Evolutionary conservation across 177 flowering plant species (phyloP).

Genomic region (Vitis hybrid): DNA sequence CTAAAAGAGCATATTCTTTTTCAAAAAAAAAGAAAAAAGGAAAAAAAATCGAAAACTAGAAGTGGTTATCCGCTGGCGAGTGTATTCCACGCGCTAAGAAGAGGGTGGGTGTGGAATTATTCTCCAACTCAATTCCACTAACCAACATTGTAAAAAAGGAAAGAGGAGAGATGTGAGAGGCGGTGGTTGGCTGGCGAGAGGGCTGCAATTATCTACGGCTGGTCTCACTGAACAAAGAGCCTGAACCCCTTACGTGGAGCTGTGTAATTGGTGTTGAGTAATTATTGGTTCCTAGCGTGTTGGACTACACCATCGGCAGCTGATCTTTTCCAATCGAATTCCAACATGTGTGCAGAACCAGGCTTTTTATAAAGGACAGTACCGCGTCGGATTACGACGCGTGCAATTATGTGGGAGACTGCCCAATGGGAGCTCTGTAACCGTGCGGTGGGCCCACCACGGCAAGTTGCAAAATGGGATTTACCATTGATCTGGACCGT

Average conservation of each 20-base stretch:
- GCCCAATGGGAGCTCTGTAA: conserved; percentile 18
- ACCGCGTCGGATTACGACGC: conserved; percentile 17
- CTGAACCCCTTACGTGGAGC: conserved; percentile 16
- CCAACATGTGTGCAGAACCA: conserved; percentile 8
- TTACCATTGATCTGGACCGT: conserved; percentile 24
- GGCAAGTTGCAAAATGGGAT: conserved; percentile 11
- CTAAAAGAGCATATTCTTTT: too few relatives aligned
- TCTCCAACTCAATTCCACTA: conserved; percentile 18
- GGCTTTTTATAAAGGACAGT: background rate
- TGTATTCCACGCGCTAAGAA: background rate
- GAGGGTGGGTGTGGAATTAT: background rate
- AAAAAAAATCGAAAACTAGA: too few relatives aligned
- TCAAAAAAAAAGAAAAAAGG: too few relatives aligned
- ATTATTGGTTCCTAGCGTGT: background rate
- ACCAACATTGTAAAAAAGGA: conserved; percentile 5
- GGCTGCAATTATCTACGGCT: conserved; percentile 2
- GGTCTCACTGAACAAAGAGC: background rate
- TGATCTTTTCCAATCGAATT: background rate
- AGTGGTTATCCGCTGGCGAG: too few relatives aligned
- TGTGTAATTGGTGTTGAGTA: conserved; percentile 7
- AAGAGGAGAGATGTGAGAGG: conserved; percentile 10
- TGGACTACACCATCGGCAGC: background rate
- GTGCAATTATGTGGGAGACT: conserved; percentile 22
- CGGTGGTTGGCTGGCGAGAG: conserved; percentile 11
- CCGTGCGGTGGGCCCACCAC: conserved; percentile 16